Conservation (phyloP, 805 yeast species). For the Jamesozyma lodderae region DNA sequence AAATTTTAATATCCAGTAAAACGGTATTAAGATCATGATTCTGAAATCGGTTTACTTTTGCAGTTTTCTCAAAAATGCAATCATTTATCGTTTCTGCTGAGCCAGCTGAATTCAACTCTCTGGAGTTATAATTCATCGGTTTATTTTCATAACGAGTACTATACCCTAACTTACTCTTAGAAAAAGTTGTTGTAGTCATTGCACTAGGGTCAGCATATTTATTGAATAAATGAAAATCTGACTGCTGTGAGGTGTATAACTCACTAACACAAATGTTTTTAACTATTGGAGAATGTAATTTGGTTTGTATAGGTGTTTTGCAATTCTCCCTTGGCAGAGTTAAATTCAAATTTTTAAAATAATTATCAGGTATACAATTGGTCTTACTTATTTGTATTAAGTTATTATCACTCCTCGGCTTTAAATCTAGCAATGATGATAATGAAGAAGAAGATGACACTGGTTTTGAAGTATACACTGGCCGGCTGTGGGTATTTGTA, state of each 20-base stretch:
- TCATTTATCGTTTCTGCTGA: too few species aligned
- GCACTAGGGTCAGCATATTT: constrained; percentile 24
- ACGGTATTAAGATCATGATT: not conserved
- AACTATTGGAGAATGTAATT: not conserved
- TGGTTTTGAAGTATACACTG: not conserved
- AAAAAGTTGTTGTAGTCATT: constrained; percentile 15
- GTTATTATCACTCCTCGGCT: not conserved
- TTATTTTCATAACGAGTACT: too few species aligned
- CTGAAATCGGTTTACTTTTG: not conserved
- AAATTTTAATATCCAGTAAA: constrained; percentile 10
- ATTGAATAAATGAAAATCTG: constrained; percentile 9
- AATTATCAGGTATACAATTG: not conserved
- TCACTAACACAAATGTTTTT: not conserved
- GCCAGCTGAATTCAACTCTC: too few species aligned
- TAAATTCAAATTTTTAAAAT: not conserved
- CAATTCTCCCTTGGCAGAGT: not conserved
- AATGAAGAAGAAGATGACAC: not conserved
- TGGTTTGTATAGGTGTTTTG: too few species aligned
- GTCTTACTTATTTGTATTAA: not conserved
- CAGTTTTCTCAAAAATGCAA: too few species aligned
- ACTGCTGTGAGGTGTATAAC: constrained; percentile 1
- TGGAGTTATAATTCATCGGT: too few species aligned
- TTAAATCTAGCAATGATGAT: not conserved
- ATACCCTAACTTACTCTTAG: too few species aligned
- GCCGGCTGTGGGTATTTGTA: not conserved